Evolutionary conservation across 176 grass and related monocot species (phyloP), one percentile per base, ranked within the genome.

Genomic region (Rhynchospora breviuscula): DNA sequence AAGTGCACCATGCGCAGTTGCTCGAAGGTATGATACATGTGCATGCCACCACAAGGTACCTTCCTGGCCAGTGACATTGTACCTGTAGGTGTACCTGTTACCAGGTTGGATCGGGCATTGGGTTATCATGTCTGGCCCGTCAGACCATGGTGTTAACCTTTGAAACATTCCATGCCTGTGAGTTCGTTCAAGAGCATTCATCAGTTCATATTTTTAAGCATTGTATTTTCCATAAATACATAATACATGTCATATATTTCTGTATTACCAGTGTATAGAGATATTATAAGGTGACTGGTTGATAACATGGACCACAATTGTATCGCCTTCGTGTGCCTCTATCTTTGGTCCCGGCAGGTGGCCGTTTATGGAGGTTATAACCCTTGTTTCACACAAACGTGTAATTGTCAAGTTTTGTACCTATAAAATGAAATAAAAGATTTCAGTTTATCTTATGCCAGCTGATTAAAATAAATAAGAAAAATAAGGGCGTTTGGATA

Each of bases 11-110:
- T 94, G 2, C 10, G 89, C 88, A 3, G 93, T 94, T 5, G 82
- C 90, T 25, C 93, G 90, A 35, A 92, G 33, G 74, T 82, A 81
- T 1, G 83, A 87, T 44, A 31, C 44, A 79, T 97, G 91, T 61
- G 94, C 88, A 73, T 94, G 94, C 94, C 94, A 97, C 94, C 94
- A 97, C 25, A 97, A 82, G 26, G 94, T 97, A 86, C 94, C 94
- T 53, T 92, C 92, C 74, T 97, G 91, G 13, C 88, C 84, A 8
- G 84, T 75, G 45, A 94, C 40, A 81, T 45, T 48, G 90, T 94
- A 94, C 64, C 70, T 65, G 59, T 97, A 92, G 12, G 90, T 90
- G 79, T 90, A 94, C 17, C 53, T 61, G 35, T 8, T 31, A 6
- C 89, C 64, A 0, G 94, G 90, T 10, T 63, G 83, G 21, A 97